Evolutionary conservation across 2,329 filamentous ascomycete species (phyloP).

Genomic region (Stemphylium vesicarium): DNA sequence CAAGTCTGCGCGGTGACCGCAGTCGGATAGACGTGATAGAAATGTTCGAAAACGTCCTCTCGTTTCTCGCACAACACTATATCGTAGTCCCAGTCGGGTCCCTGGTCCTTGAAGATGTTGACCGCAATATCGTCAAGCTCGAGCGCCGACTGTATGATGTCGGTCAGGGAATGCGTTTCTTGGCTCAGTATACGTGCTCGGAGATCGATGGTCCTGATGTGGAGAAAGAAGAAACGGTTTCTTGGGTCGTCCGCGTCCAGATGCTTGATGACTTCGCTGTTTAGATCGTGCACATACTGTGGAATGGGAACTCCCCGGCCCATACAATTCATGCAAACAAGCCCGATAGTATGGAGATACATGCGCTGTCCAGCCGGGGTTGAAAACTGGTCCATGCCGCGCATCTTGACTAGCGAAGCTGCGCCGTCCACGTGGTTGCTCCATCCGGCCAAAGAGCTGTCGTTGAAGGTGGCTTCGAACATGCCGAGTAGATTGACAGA

Average conservation of each 20-base stretch:
- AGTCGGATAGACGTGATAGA: slow-evolving; percentile 42
- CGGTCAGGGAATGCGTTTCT: slow-evolving; percentile 18
- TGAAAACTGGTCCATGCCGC: slow-evolving; percentile 38
- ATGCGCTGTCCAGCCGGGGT: slow-evolving; percentile 39
- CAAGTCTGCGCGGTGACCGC: slow-evolving; percentile 38
- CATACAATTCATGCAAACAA: slow-evolving; percentile 40
- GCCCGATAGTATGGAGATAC: slow-evolving; percentile 39
- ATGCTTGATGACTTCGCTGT: slow-evolving; percentile 29
- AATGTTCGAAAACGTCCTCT: slow-evolving; percentile 30
- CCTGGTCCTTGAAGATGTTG: slow-evolving; percentile 26
- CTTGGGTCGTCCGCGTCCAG: slow-evolving; percentile 31
- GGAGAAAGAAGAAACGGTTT: slow-evolving; percentile 38
- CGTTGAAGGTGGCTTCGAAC: slow-evolving; percentile 45
- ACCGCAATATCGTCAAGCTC: slow-evolving; percentile 31
- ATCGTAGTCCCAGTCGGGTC: slow-evolving; percentile 33
- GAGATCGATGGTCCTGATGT: slow-evolving; percentile 36
- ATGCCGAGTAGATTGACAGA: slow-evolving; percentile 35
- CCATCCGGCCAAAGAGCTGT: slow-evolving; percentile 40
- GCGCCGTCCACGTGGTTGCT: slow-evolving; percentile 47
- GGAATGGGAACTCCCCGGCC: slow-evolving; percentile 31
- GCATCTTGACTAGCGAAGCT: slow-evolving; percentile 38
- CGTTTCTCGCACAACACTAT: slow-evolving; percentile 15
- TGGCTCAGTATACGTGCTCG: slow-evolving; percentile 33
- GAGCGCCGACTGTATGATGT: slow-evolving; percentile 34
- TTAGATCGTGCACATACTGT: slow-evolving; percentile 32